A percentile compares a stretch with the other conserved stretches of the same genome.
Evolutionary conservation across 805 yeast genomes (phyloP).

Genomic region (Schizosaccharomyces osmophilus): DNA sequence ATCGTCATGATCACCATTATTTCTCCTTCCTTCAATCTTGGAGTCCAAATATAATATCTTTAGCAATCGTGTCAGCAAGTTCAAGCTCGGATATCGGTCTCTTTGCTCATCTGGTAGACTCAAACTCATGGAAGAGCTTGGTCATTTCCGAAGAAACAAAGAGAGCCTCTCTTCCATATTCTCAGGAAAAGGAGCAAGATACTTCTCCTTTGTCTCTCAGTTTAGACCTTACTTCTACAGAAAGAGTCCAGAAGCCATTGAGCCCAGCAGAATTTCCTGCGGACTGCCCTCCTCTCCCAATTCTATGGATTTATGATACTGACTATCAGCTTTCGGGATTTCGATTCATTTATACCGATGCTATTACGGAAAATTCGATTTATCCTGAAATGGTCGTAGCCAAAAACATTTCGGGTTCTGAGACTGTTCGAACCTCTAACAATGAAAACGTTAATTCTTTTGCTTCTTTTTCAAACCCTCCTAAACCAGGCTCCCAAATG

Average conservation of each 20-base stretch:
- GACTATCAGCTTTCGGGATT: not conserved
- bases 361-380: not conserved
- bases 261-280: not conserved
- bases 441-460: not conserved
- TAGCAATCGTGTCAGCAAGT: conserved; percentile 32
- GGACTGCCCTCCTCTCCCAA: not conserved
- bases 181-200: conserved; percentile 42
- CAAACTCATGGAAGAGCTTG: not conserved
- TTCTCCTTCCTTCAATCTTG: conserved; percentile 9
- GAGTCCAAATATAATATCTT: conserved; percentile 4
- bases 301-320: not conserved
- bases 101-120: conserved; percentile 20
- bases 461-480: no score
- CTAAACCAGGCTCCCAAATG: no score
- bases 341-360: not conserved
- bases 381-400: not conserved
- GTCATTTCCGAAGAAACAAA: conserved; percentile 28
- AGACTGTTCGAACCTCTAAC: not conserved
- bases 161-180: conserved; percentile 42
- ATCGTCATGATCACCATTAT: conserved; percentile 11
- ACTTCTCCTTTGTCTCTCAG: conserved; percentile 48
- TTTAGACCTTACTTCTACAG: conserved; percentile 22
- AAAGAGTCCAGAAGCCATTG: not conserved
- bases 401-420: not conserved
- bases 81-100: conserved; percentile 39